Base-by-base conservation (phyloP, 768 basidiomycete species). In the Trametes sanguinea region DNA sequence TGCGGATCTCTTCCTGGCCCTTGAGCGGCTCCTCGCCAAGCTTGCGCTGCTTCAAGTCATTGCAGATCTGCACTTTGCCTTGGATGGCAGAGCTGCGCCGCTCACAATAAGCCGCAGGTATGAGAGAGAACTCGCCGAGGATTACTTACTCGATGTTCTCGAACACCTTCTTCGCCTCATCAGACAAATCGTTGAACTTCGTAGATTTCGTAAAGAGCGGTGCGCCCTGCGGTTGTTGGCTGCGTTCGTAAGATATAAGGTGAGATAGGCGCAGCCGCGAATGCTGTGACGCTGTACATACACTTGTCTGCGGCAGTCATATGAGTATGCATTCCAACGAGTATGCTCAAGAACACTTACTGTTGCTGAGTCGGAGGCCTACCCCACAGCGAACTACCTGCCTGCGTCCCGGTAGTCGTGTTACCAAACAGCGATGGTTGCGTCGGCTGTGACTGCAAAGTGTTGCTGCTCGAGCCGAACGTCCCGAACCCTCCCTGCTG, bases 121-220 rank as follows among this genome's bases (percentile, higher is more conserved):
- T n/a, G 9, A 54, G 29, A 48, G 29, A 3, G 22, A 16, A 40
- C 42, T 50, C 13, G 6, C 16, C 16, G 51, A 42, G 39, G 6
- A 4, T 32, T 67, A 37, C 85, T 60, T 65, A 93, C 92, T 94
- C 92, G 45, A 94, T 82, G 42, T 73, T 71, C 68, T 92, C 92
- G 16, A 94, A 77, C 4, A 74, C 77, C 63, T 75, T 85, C 74
- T 85, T 89, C 22, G 86, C 63, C 2, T 84, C 80, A 53, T 93
- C 90, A 1, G 89, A 86, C 3, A 93, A 74, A 70, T 94, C 92
- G 56, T 93, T 94, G 73, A 92, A 94, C 69, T 91, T 93, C 0
- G 90, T 90, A 0, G 80, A 77, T 59, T 77, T 81, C 32, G 77
- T 77, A 66, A 87, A 83, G 6, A 77, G 76, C 9, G 80, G 78